phyloP scores from a whole-genome alignment of 2,329 filamentous ascomycete genomes.

The Sporothrix inflata region DNA sequence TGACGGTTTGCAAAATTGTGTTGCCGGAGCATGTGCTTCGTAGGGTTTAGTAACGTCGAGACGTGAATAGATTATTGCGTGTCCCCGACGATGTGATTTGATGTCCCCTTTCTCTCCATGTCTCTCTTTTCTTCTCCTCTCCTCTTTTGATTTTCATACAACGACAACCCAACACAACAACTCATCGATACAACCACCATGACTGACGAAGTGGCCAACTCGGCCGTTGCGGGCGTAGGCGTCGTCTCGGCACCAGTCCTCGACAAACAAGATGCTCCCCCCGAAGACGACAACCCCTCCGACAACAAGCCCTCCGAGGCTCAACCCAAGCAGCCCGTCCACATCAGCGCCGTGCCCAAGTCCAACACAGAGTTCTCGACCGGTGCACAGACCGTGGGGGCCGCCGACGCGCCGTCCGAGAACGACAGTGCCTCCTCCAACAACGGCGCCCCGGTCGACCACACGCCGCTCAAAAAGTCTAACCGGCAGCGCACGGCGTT shows the following conservation, averaged over 20 bases:
- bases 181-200: neutral
- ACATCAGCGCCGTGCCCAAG: neutral
- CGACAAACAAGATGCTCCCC: neutral
- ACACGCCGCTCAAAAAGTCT: neutral
- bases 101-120: neutral
- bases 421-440: slow-evolving; percentile 43
- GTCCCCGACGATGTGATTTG: neutral
- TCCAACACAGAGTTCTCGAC: slow-evolving; percentile 24
- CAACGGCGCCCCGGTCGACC: neutral
- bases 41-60: neutral
- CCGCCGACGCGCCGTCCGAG: too few species aligned
- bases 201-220: neutral
- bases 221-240: neutral
- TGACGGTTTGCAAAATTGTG: neutral
- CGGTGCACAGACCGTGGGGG: too few species aligned
- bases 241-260: neutral
- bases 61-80: neutral
- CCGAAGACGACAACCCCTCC: neutral
- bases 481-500: slow-evolving; percentile 41
- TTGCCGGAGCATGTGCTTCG: neutral
- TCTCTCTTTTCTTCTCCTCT: neutral
- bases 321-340: neutral
- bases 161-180: neutral
- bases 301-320: neutral
- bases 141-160: neutral